Conservation (phyloP, 75 land plant species). For the Selaginella tamariscina region DNA sequence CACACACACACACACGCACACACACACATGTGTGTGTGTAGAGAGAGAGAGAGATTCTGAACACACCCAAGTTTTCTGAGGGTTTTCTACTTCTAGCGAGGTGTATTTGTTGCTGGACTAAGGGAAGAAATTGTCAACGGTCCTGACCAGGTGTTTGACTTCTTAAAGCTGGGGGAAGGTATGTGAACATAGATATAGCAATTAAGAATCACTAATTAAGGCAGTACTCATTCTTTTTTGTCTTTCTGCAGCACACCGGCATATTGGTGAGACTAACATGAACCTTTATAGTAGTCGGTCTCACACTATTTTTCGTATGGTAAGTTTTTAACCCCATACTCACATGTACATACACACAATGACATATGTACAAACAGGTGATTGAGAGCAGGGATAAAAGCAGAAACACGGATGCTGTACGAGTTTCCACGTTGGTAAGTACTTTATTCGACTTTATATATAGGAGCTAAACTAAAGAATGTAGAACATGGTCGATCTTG, state of each 20-base stretch:
- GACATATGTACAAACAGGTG: background rate
- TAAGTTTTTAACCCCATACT: no score
- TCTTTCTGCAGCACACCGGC: conserved; percentile 1
- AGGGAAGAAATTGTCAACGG: conserved; percentile 11
- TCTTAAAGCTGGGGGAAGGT: conserved; percentile 11
- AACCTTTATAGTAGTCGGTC: conserved; percentile 4
- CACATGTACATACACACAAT: no score
- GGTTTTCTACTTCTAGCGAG: background rate
- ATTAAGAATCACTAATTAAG: background rate
- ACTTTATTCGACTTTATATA: background rate
- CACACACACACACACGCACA: no score
- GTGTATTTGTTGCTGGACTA: conserved; percentile 8
- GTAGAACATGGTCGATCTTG: conserved; percentile 7
- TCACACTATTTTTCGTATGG: conserved; percentile 6
- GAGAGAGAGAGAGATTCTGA: no score
- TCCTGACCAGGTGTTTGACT: conserved; percentile 9
- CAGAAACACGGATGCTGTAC: background rate
- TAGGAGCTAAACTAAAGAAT: no score
- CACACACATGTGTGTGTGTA: no score
- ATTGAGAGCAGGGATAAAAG: background rate
- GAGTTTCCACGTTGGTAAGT: conserved; percentile 6
- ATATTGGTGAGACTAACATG: conserved; percentile 12
- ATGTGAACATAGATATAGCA: background rate
- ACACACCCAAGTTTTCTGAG: background rate
- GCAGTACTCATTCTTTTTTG: background rate